Conservation (phyloP, 805 yeast genomes). For the Candida adriatica region DNA sequence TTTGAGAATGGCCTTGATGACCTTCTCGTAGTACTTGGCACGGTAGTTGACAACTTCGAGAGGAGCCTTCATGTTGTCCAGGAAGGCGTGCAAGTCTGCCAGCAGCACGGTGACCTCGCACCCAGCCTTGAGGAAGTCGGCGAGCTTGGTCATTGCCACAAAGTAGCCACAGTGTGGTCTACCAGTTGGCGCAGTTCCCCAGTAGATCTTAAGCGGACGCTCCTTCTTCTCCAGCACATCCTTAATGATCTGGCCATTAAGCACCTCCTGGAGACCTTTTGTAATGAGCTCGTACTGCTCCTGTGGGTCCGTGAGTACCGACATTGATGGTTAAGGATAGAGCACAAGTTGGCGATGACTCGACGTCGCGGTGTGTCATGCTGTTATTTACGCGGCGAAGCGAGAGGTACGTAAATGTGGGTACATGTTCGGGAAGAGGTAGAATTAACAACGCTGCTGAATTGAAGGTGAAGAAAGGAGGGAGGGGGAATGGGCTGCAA, state of each 20-base stretch:
- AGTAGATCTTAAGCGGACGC: constrained; percentile 80
- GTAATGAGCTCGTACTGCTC: constrained; percentile 73
- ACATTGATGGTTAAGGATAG: too few relatives aligned
- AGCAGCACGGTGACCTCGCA: constrained; percentile 86
- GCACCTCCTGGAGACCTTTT: constrained; percentile 83
- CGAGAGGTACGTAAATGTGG: too few relatives aligned
- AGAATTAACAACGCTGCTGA: too few relatives aligned
- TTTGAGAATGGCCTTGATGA: constrained; percentile 77
- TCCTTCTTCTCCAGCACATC: constrained; percentile 74
- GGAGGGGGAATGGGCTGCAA: too few relatives aligned
- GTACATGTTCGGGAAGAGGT: too few relatives aligned
- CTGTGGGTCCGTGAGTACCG: constrained; percentile 40
- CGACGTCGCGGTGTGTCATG: too few relatives aligned
- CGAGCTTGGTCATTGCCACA: constrained; percentile 95
- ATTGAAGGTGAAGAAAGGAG: too few relatives aligned
- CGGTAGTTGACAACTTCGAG: constrained; percentile 84
- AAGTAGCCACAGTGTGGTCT: constrained; percentile 98
- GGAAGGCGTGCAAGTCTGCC: constrained; percentile 94
- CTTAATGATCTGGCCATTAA: constrained; percentile 82
- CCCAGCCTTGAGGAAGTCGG: constrained; percentile 92
- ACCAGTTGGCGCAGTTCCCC: constrained; percentile 99
- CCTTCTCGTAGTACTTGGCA: constrained; percentile 80
- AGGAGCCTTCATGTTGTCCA: constrained; percentile 98
- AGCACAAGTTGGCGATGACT: too few relatives aligned
- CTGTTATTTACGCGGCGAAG: too few relatives aligned